phyloP scores from a whole-genome alignment of 2,329 filamentous ascomycete species.

The Chaetomium globosum region DNA sequence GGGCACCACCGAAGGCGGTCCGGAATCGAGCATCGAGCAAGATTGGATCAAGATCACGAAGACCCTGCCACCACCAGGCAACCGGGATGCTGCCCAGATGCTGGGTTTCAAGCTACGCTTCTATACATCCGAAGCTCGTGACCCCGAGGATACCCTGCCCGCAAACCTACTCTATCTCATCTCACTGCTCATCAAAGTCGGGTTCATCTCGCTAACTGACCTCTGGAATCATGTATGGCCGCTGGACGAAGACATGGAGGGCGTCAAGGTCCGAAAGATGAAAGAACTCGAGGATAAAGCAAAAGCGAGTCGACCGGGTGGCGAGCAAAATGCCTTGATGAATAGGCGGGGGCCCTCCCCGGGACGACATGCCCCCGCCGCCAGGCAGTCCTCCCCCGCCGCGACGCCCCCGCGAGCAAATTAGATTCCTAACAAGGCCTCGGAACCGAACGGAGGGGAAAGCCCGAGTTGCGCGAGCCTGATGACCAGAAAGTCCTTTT shows the following conservation, averaged over 20 bases:
- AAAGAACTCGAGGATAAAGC: conserved; percentile 81
- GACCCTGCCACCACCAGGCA: conserved; percentile 81
- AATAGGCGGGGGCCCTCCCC: conserved; percentile 83
- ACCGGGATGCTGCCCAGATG: conserved; percentile 88
- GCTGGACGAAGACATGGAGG: conserved; percentile 78
- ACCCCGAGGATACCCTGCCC: conserved; percentile 75
- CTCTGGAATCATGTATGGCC: conserved; percentile 92
- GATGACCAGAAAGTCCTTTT: conserved; percentile 86
- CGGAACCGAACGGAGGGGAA: conserved; percentile 52
- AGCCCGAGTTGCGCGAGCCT: conserved; percentile 66
- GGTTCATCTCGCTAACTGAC: conserved; percentile 89
- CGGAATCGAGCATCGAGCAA: conserved; percentile 59
- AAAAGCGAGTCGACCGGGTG: conserved; percentile 68
- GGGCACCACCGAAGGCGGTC: conserved; percentile 49
- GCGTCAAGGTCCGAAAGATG: conserved; percentile 67
- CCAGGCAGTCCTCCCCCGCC: conserved; percentile 47
- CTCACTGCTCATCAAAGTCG: conserved; percentile 91
- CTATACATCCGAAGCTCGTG: conserved; percentile 79
- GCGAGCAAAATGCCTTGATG: conserved; percentile 78
- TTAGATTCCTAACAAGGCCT: conserved; percentile 55
- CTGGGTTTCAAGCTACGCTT: conserved; percentile 97
- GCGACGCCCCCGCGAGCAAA: conserved; percentile 57
- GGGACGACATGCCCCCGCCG: conserved; percentile 70
- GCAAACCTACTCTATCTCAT: conserved; percentile 92
- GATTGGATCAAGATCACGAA: conserved; percentile 81